Percentiles rank a stretch among this genome's conserved stretches.
Evolutionary conservation across 2,329 filamentous ascomycete genomes (phyloP).

Genomic region (Nemania bipapillata): DNA sequence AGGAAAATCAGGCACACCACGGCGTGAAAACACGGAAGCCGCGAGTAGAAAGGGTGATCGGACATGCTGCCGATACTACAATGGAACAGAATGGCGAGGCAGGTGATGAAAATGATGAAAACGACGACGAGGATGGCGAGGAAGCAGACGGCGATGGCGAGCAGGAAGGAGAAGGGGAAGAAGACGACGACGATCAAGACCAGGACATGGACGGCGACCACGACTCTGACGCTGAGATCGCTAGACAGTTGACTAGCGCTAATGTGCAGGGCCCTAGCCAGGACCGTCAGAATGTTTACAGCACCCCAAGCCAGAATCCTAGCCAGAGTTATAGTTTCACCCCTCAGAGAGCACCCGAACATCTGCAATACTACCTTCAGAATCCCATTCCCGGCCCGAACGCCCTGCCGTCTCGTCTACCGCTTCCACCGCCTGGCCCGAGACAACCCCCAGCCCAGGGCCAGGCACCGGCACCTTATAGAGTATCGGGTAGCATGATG

Average conservation of each 20-base stretch:
- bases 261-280: not conserved
- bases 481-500: too few species aligned
- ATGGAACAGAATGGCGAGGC: not conserved
- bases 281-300: not conserved
- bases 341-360: constrained; percentile 11
- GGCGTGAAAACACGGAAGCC: constrained; percentile 31
- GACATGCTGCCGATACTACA: not conserved
- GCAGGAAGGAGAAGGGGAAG: constrained; percentile 9
- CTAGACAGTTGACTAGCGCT: constrained; percentile 31
- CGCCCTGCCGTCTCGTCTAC: constrained; percentile 6
- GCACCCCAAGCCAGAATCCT: not conserved
- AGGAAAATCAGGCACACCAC: constrained; percentile 20
- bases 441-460: constrained; percentile 12
- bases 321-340: not conserved
- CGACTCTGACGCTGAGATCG: constrained; percentile 38
- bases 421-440: constrained; percentile 17
- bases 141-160: constrained; percentile 23
- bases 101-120: constrained; percentile 1
- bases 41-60: constrained; percentile 18
- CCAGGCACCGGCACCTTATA: not conserved
- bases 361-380: not conserved
- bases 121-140: constrained; percentile 5
- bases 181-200: constrained; percentile 22
- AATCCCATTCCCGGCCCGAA: not conserved
- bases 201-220: constrained; percentile 36